Conservation (phyloP, 108 stramenopile genomes). For the Pseudonitzschia multiseries region DNA sequence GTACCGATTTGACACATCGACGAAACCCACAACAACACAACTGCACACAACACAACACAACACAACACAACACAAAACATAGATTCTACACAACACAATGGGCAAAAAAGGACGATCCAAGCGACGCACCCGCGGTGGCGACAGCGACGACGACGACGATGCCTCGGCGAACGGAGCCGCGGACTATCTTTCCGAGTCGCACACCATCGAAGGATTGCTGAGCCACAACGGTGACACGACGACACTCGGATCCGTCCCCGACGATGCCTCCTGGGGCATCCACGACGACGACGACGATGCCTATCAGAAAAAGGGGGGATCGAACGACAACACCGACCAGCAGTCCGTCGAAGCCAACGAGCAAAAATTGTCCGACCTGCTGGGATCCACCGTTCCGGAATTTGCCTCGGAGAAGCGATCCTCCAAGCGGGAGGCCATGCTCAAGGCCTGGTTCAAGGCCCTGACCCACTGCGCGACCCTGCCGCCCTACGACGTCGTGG, state of each 20-base stretch:
- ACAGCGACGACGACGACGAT: slow-evolving; percentile 16
- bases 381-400: slow-evolving; percentile 29
- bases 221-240: background rate
- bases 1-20: background rate
- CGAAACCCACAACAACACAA: background rate
- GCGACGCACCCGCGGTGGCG: slow-evolving; percentile 2
- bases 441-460: slow-evolving; percentile 57
- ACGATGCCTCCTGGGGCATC: slow-evolving; percentile 24
- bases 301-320: background rate
- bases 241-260: slow-evolving; percentile 5
- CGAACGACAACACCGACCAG: background rate
- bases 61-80: too few relatives aligned
- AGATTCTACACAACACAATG: background rate
- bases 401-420: slow-evolving; percentile 63
- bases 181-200: slow-evolving; percentile 42
- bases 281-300: slow-evolving; percentile 41
- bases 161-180: slow-evolving; percentile 20
- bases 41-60: too few relatives aligned
- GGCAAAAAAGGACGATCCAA: slow-evolving; percentile 1
- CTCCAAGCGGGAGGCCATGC: slow-evolving; percentile 54
- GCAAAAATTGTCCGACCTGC: slow-evolving; percentile 23
- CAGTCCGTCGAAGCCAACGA: slow-evolving; percentile 10
- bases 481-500: slow-evolving; percentile 13
- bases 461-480: slow-evolving; percentile 70
- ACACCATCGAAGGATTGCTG: slow-evolving; percentile 45